A percentile compares a stretch with the other conserved stretches of the same genome.
phyloP scores from a whole-genome alignment of 345 rosid genomes.

The Gossypium arboreum region DNA sequence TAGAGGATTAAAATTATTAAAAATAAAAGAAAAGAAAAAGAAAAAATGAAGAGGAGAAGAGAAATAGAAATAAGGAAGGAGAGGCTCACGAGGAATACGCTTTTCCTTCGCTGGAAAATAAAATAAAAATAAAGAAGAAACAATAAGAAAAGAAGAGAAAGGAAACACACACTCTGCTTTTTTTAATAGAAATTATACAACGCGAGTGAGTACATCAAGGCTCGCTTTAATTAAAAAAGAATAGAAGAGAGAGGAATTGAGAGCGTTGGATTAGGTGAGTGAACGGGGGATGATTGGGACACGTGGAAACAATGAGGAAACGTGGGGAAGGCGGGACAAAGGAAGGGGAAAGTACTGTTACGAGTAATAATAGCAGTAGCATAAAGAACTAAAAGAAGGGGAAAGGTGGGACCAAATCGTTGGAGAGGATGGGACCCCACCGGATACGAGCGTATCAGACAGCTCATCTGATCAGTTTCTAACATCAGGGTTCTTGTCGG shows the following conservation, averaged over 20 bases:
- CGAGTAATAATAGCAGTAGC: not conserved
- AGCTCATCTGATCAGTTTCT: slow-evolving; percentile 9
- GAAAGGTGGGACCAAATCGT: not conserved
- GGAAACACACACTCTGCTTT: not conserved
- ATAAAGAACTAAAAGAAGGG: not conserved
- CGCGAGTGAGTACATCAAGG: not conserved
- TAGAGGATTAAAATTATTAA: too few relatives aligned
- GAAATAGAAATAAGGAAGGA: not conserved
- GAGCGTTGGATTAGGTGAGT: not conserved
- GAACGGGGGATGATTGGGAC: not conserved
- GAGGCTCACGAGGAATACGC: slow-evolving; percentile 57
- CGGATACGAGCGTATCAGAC: slow-evolving; percentile 1
- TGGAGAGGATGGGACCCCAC: not conserved
- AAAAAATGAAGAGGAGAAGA: too few relatives aligned
- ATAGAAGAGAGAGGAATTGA: not conserved
- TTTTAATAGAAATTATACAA: not conserved
- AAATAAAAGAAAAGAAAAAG: too few relatives aligned
- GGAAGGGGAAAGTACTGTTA: not conserved
- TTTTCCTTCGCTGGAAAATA: slow-evolving; percentile 40
- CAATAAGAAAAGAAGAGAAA: too few relatives aligned
- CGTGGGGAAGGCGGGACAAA: not conserved
- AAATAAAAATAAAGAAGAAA: slow-evolving; percentile 32
- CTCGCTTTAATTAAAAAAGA: not conserved
- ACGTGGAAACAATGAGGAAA: not conserved
- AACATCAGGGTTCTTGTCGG: not conserved